Evolutionary conservation across 2,329 filamentous ascomycete genomes (phyloP), one percentile per base, ranked within the genome.

Genomic region (Parastagonospora nodorum): DNA sequence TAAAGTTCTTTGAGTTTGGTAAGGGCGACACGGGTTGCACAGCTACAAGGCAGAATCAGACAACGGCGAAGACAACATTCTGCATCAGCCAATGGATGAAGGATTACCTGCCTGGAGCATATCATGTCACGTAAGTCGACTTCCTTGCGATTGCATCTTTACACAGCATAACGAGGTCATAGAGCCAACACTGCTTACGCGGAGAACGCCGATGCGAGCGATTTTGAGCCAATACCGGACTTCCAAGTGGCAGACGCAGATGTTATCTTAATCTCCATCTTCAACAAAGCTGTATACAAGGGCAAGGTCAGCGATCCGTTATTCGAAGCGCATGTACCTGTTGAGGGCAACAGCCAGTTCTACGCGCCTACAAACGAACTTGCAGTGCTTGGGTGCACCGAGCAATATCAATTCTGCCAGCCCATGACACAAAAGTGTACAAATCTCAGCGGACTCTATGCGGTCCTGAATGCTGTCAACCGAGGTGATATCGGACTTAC

Each of bases 341-440:
- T 42, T 7, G 39, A 54, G 2, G 32, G 29, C 28, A 39, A 31
- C 6, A 16, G 45, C 9, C 45, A 39, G 29, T 61, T 53, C 41
- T 50, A 19, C 9, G 40, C 51, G 4, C 33, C 51, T 8, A 54
- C 53, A 8, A 47, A 55, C 27, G 59, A 62, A 24, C 51, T 63
- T 15, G 36, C 44, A 4, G 35, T 63, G 24, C 54, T 63, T 3
- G 62, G 55, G 2, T 63, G 60, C 42, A 58, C 53, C 10, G 62
- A 64, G 37, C 58, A 63, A 43, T 66, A 66, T 37, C 55, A 64
- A 29, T 54, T 63, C 29, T 66, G 62, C 46, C 58, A 61, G 37
- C 14, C 40, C 4, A 38, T 27, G 4, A 55, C 42, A 8, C 14
- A 40, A 2, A 31, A 48, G 27, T 64, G 60, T 35, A 62, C 60